These are phyloP conservation scores for Pythium oligandrum DNA, from an alignment of 352 stramenopile species.

Conservation along the genomic window DNA sequence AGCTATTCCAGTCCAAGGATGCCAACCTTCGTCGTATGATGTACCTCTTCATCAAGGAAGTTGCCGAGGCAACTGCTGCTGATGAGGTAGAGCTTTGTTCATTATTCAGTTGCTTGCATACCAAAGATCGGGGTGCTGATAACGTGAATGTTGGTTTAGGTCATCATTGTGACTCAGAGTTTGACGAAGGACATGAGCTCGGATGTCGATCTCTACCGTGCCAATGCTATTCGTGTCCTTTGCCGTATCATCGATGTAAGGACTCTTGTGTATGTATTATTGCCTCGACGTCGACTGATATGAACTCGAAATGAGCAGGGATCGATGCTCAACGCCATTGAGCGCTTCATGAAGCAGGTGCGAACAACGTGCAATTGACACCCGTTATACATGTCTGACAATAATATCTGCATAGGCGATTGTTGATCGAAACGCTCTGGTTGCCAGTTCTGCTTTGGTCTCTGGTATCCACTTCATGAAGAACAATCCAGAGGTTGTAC, in stretches of 20 bases:
- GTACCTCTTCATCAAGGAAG: constrained; percentile 99
- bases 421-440: constrained; percentile 96
- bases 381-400: background rate
- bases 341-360: constrained; percentile 97
- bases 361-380: background rate
- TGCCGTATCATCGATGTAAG: constrained; percentile 92
- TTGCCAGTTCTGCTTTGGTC: constrained; percentile 96
- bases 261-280: constrained; percentile 6
- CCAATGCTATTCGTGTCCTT: constrained; percentile 98
- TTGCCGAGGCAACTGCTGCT: constrained; percentile 89
- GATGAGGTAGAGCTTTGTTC: constrained; percentile 37
- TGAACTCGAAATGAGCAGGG: constrained; percentile 27
- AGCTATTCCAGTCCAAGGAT: constrained; percentile 99
- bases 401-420: constrained; percentile 65
- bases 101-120: background rate
- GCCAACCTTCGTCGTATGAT: constrained; percentile 97
- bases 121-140: constrained; percentile 1
- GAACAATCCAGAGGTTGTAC: constrained; percentile 89
- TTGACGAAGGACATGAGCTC: constrained; percentile 99
- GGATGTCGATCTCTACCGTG: constrained; percentile 96
- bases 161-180: constrained; percentile 99
- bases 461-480: constrained; percentile 95
- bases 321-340: constrained; percentile 90
- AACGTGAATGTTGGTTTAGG: constrained; percentile 56
- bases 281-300: background rate